Percentiles rank a stretch among this genome's conserved stretches.
These are phyloP conservation scores for Vicia faba DNA, from an alignment of 306 rosid species.

Conservation along the genomic window DNA sequence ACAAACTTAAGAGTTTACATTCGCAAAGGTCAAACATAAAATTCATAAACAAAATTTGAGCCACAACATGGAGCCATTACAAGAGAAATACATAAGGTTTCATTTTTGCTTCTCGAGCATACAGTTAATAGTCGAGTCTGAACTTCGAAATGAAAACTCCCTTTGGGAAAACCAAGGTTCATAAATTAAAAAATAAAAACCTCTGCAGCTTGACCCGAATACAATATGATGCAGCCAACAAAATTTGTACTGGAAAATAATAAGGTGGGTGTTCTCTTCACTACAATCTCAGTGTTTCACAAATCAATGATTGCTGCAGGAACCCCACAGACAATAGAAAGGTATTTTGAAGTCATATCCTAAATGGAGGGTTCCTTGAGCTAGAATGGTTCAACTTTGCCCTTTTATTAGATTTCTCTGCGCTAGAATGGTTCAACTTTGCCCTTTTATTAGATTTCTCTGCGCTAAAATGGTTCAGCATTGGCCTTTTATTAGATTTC, in stretches of 20 bases:
- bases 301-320: constrained; percentile 34
- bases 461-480: constrained; percentile 35
- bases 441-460: constrained; percentile 51
- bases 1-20: background rate
- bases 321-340: constrained; percentile 10
- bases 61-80: constrained; percentile 24
- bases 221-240: constrained; percentile 29
- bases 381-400: constrained; percentile 51
- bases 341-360: constrained; percentile 57
- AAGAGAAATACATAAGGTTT: constrained; percentile 34
- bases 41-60: constrained; percentile 45
- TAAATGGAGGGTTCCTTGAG: constrained; percentile 68
- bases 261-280: constrained; percentile 38
- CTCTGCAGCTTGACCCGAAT: constrained; percentile 32
- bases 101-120: constrained; percentile 17
- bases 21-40: background rate
- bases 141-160: constrained; percentile 36
- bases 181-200: constrained; percentile 25
- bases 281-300: constrained; percentile 38
- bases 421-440: constrained; percentile 42
- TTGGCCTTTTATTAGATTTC: constrained; percentile 52
- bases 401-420: constrained; percentile 49
- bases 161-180: constrained; percentile 3
- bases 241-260: constrained; percentile 37
- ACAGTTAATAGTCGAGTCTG: constrained; percentile 5